A percentile compares a stretch with the other conserved stretches of the same genome.
phyloP scores from a whole-genome alignment of 176 grass and related monocot species.

The Cymbopogon citratus region DNA sequence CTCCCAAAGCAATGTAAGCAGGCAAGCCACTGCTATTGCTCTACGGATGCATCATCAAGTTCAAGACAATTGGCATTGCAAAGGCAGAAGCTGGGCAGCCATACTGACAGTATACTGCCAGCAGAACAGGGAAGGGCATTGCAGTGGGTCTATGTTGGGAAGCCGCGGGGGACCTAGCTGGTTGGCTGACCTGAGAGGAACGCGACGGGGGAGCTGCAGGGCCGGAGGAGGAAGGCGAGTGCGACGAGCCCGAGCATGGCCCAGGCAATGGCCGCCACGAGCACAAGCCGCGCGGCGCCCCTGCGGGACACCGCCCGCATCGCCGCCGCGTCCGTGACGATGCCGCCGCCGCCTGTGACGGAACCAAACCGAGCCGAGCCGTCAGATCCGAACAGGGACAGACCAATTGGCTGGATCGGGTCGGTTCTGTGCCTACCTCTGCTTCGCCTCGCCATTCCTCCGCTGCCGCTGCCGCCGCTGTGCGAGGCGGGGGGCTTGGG shows the following conservation, averaged over 20 bases:
- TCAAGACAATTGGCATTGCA: background rate
- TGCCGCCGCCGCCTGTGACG: conserved; percentile 29
- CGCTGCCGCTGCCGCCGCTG: background rate
- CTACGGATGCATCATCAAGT: background rate
- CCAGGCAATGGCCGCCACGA: conserved; percentile 73
- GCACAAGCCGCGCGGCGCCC: conserved; percentile 63
- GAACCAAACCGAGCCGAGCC: background rate
- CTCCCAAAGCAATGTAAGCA: background rate
- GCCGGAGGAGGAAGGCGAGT: conserved; percentile 88
- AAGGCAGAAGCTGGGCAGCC: background rate
- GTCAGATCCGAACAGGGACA: background rate
- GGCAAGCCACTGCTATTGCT: background rate
- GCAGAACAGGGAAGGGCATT: background rate
- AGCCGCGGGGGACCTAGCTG: background rate
- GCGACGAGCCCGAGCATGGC: conserved; percentile 69
- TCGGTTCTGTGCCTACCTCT: conserved; percentile 36
- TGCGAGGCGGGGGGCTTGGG: background rate
- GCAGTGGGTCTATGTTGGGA: background rate
- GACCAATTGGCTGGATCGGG: background rate
- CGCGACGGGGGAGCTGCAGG: conserved; percentile 56
- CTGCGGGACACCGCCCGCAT: conserved; percentile 48
- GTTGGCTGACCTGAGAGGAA: conserved; percentile 65
- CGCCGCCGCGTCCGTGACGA: conserved; percentile 14
- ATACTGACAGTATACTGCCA: background rate
- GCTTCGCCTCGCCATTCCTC: conserved; percentile 32